These are phyloP conservation scores for Dendrocalamus sinicus DNA, from an alignment of 176 grass and related monocot species.

Conservation along the genomic window DNA sequence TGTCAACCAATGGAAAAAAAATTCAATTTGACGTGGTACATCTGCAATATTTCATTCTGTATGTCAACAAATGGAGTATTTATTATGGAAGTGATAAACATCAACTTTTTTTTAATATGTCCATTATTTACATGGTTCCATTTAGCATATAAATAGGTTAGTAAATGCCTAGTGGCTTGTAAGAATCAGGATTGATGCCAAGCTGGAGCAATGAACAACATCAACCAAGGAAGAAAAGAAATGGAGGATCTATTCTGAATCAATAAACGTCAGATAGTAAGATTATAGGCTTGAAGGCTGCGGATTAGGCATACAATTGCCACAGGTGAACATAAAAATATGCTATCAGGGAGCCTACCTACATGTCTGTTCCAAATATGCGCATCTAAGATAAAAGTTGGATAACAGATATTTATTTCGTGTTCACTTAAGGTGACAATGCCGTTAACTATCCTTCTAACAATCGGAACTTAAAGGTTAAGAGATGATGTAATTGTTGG, in stretches of 20 bases:
- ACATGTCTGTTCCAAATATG: conserved; percentile 3
- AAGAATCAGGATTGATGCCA: background rate
- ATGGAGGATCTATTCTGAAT: conserved; percentile 23
- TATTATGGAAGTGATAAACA: background rate
- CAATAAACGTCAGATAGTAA: background rate
- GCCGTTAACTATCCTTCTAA: background rate
- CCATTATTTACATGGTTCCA: background rate
- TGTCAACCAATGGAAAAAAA: conserved; percentile 62
- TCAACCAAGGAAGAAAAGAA: conserved; percentile 1
- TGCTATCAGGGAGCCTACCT: background rate
- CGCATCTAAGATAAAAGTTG: background rate
- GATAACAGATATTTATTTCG: background rate
- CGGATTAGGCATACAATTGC: background rate
- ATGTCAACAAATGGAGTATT: conserved; percentile 23
- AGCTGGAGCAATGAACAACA: background rate
- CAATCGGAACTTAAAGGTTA: background rate
- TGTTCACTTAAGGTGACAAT: background rate
- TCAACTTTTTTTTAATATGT: background rate
- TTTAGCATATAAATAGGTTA: conserved; percentile 23
- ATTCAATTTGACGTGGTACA: conserved; percentile 67
- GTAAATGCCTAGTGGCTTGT: background rate
- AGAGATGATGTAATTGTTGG: background rate
- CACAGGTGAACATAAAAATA: background rate
- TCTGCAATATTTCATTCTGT: conserved; percentile 63
- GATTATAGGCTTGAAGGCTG: background rate